Percentiles rank a stretch among this genome's conserved stretches.
Conservation (phyloP, 108 stramenopile species). For the Nitzschia inconspicua region DNA sequence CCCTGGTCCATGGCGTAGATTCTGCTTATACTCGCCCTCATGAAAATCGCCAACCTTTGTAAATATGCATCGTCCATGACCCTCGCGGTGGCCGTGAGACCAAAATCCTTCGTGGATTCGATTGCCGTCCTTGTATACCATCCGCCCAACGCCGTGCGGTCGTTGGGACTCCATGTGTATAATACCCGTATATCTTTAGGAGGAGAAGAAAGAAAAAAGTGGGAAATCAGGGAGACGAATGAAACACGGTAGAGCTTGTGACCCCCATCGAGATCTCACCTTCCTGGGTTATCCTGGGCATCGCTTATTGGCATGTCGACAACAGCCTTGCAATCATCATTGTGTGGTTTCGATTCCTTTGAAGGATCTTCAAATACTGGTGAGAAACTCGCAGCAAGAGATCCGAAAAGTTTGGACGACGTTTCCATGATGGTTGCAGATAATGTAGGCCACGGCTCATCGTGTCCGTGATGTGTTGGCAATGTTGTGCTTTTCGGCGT, state of each 20-base stretch:
- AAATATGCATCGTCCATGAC: slow-evolving; percentile 34
- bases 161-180: slow-evolving; percentile 1
- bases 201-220: no score
- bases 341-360: background rate
- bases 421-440: no score
- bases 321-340: slow-evolving; percentile 22
- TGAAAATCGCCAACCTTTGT: slow-evolving; percentile 19
- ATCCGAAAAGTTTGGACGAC: no score
- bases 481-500: background rate
- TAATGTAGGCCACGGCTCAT: no score
- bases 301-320: slow-evolving; percentile 19
- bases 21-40: slow-evolving; percentile 25
- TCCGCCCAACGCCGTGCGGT: slow-evolving; percentile 40
- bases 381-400: no score
- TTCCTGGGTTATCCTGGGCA: slow-evolving; percentile 22
- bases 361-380: background rate
- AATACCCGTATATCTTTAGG: slow-evolving; percentile 40
- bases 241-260: no score
- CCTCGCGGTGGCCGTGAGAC: slow-evolving; percentile 26
- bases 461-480: no score
- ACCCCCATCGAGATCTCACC: no score
- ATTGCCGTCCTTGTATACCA: slow-evolving; percentile 34
- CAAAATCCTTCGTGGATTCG: slow-evolving; percentile 45
- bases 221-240: no score
- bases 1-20: slow-evolving; percentile 25